Percentiles rank a stretch among this genome's conserved stretches.
Conservation (phyloP, 768 basidiomycete species). For the Amanita muscaria region DNA sequence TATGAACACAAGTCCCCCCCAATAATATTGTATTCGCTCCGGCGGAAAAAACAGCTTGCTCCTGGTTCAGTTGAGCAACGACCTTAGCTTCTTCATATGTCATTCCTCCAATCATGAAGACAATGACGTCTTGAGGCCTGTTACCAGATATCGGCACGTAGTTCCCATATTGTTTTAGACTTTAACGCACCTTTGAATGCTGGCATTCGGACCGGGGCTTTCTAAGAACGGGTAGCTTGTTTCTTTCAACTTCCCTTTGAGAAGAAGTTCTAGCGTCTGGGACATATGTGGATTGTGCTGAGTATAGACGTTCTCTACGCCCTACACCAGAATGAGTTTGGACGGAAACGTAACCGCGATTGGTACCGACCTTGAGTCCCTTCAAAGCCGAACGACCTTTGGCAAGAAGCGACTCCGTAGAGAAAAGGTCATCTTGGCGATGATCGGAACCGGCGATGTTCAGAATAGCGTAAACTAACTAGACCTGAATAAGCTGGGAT, state of each 20-base stretch:
- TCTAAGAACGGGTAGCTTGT: constrained; percentile 85
- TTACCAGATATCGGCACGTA: background rate
- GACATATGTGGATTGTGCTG: constrained; percentile 92
- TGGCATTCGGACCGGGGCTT: constrained; percentile 52
- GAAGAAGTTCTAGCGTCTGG: constrained; percentile 83
- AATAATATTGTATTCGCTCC: constrained; percentile 62
- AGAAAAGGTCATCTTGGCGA: constrained; percentile 94
- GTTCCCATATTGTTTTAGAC: background rate
- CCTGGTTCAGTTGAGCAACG: constrained; percentile 81
- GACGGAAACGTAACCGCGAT: background rate
- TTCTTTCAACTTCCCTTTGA: constrained; percentile 82
- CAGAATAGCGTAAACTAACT: constrained; percentile 90
- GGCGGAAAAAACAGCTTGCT: constrained; percentile 42
- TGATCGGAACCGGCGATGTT: constrained; percentile 94
- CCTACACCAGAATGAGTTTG: constrained; percentile 37
- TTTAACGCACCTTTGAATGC: constrained; percentile 53
- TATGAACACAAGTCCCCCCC: constrained; percentile 93
- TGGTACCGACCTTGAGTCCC: constrained; percentile 67
- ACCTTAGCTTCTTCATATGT: constrained; percentile 93
- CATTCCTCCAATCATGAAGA: constrained; percentile 94
- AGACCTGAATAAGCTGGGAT: constrained; percentile 12
- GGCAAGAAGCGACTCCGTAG: constrained; percentile 88
- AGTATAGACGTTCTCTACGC: constrained; percentile 98
- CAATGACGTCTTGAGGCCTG: constrained; percentile 92
- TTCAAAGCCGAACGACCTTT: constrained; percentile 93